phyloP scores from a whole-genome alignment of 331 rosid genomes.

The Prunus yedoensis region DNA sequence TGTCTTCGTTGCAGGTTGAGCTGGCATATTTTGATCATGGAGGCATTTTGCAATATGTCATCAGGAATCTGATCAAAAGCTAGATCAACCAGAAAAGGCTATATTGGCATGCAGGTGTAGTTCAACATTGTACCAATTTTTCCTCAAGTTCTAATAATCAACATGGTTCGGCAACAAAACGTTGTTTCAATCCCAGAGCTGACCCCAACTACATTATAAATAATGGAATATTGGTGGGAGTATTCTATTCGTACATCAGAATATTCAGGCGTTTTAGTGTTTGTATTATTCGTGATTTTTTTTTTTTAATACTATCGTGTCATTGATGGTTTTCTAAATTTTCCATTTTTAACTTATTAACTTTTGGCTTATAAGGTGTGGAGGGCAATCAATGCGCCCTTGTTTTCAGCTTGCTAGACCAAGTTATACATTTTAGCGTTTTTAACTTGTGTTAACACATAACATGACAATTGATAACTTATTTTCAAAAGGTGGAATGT shows the following conservation, averaged over 20 bases:
- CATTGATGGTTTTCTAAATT: neutral
- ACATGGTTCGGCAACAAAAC: constrained; percentile 1
- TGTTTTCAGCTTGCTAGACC: neutral
- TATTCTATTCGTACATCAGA: neutral
- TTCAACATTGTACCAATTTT: constrained; percentile 17
- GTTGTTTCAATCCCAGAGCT: constrained; percentile 24
- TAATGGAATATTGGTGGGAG: constrained; percentile 22
- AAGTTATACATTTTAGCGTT: too few species aligned
- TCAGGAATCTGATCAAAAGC: constrained; percentile 69
- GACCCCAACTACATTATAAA: constrained; percentile 36
- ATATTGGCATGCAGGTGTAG: constrained; percentile 15
- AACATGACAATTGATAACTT: too few species aligned
- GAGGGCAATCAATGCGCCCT: neutral
- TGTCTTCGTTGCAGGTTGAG: constrained; percentile 61
- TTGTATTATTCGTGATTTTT: neutral
- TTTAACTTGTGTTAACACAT: too few species aligned
- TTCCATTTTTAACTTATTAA: neutral
- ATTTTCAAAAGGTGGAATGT: too few species aligned
- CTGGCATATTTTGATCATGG: constrained; percentile 82
- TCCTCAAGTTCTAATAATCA: constrained; percentile 15
- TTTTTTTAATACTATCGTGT: neutral
- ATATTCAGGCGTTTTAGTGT: neutral
- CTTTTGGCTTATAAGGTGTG: neutral
- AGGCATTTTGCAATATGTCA: constrained; percentile 83
- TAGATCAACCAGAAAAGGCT: constrained; percentile 24